These are phyloP conservation scores for Przewalskia tangutica DNA, from an alignment of 257 asterid genomes.

Conservation along the genomic window DNA sequence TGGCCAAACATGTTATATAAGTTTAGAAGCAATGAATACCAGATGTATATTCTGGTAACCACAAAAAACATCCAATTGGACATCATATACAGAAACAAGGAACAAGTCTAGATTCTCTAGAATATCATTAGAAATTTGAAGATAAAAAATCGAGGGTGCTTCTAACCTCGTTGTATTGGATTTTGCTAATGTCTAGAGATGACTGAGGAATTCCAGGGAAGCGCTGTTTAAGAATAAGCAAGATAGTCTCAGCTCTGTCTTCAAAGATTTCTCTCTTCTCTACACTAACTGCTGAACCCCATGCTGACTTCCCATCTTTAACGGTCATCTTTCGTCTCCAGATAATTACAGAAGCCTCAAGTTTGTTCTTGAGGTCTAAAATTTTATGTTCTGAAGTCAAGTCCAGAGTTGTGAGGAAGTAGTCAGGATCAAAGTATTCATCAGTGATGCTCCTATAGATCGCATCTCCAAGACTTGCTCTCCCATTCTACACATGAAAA, in stretches of 20 bases:
- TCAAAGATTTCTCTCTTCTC: conserved; percentile 71
- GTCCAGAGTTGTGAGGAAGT: conserved; percentile 35
- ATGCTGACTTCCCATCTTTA: conserved; percentile 56
- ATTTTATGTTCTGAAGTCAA: conserved; percentile 56
- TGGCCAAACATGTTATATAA: too few species aligned
- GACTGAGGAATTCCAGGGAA: conserved; percentile 91
- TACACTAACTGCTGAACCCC: conserved; percentile 52
- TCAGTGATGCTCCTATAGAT: conserved; percentile 63
- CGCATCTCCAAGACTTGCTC: conserved; percentile 59
- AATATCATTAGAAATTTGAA: neutral
- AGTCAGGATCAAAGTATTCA: conserved; percentile 58
- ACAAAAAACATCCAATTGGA: neutral
- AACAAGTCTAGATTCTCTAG: neutral
- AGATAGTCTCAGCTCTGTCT: conserved; percentile 67
- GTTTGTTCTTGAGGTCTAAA: conserved; percentile 51
- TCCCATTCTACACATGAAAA: conserved; percentile 36
- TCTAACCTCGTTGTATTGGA: conserved; percentile 60
- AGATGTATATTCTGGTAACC: neutral
- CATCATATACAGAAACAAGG: neutral
- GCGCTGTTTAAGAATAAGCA: conserved; percentile 59
- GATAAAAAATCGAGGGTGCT: neutral
- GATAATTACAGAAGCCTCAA: conserved; percentile 65
- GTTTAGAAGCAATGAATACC: neutral
- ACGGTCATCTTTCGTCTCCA: conserved; percentile 59
- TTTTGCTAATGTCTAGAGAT: conserved; percentile 76